Evolutionary conservation across 352 stramenopile genomes (phyloP).

Genomic region (Pythium aquatile): DNA sequence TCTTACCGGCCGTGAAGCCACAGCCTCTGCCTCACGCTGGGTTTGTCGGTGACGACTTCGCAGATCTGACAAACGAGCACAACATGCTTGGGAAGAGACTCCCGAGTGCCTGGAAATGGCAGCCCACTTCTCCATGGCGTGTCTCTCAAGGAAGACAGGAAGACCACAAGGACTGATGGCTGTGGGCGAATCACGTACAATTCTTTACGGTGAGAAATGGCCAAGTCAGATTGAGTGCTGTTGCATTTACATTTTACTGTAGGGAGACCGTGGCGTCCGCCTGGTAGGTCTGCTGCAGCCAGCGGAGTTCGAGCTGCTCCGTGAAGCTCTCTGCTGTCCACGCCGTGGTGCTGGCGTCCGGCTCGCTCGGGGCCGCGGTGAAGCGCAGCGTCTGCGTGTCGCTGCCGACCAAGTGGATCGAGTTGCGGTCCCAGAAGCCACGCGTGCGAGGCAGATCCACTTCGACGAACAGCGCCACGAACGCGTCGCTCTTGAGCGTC

Average conservation of each 20-base stretch:
- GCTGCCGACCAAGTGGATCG: slow-evolving; percentile 70
- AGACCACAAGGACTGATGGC: too few species aligned
- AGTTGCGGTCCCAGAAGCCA: slow-evolving; percentile 72
- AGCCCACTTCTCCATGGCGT: too few species aligned
- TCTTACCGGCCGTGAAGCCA: too few species aligned
- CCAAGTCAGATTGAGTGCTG: too few species aligned
- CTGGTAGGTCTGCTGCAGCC: slow-evolving; percentile 70
- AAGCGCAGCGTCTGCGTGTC: slow-evolving; percentile 53
- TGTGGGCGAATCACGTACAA: too few species aligned
- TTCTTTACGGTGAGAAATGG: too few species aligned
- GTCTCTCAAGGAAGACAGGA: too few species aligned
- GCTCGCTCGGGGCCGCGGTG: slow-evolving; percentile 11
- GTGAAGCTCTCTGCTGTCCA: slow-evolving; percentile 35
- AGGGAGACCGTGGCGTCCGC: slow-evolving; percentile 1
- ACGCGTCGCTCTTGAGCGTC: slow-evolving; percentile 41
- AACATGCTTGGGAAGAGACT: too few species aligned
- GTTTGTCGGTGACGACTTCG: too few species aligned
- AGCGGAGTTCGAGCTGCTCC: slow-evolving; percentile 45
- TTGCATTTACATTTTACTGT: background rate
- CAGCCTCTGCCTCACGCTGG: too few species aligned
- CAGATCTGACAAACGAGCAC: too few species aligned
- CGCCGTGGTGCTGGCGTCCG: slow-evolving; percentile 16
- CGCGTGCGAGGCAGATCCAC: slow-evolving; percentile 43
- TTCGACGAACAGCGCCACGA: slow-evolving; percentile 80
- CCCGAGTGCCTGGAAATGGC: too few species aligned